A percentile compares a stretch with the other conserved stretches of the same genome.
These are phyloP conservation scores for Coemansia sp. DNA, from an alignment of 192 early-diverging fungal species.

Conservation along the genomic window DNA sequence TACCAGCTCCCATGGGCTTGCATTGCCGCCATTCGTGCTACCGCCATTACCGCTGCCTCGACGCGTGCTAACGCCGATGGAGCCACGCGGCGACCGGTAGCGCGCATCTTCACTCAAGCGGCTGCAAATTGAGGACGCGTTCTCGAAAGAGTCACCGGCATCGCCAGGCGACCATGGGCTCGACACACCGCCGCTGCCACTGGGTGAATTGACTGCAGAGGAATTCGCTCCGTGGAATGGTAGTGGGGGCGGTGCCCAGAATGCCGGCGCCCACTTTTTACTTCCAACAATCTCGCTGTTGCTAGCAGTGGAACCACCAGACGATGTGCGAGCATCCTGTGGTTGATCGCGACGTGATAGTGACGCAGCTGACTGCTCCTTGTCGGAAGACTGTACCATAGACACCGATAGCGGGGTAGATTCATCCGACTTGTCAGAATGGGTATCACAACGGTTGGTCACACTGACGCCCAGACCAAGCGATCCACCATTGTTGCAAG, in stretches of 20 bases:
- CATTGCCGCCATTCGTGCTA: background rate
- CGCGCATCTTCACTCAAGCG: constrained; percentile 20
- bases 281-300: background rate
- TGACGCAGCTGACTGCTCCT: too few relatives aligned
- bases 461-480: constrained; percentile 26
- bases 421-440: too few relatives aligned
- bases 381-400: too few relatives aligned
- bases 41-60: background rate
- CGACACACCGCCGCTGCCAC: too few relatives aligned
- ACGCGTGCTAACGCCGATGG: background rate
- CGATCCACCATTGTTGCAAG: background rate
- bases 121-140: constrained; percentile 6
- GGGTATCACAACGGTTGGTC: background rate
- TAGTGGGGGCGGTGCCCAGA: constrained; percentile 32
- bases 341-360: background rate
- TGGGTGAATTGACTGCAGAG: background rate
- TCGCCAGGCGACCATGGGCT: constrained; percentile 29
- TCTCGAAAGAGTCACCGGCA: constrained; percentile 22
- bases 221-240: constrained; percentile 1
- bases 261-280: constrained; percentile 34
- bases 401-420: too few relatives aligned
- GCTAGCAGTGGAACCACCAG: background rate
- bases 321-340: constrained; percentile 2
- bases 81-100: constrained; percentile 11
- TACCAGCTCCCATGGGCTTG: constrained; percentile 48